Percentiles rank a stretch among this genome's conserved stretches.
These are phyloP conservation scores for Roridomyces roridus DNA, from an alignment of 768 basidiomycete species.

Conservation along the genomic window DNA sequence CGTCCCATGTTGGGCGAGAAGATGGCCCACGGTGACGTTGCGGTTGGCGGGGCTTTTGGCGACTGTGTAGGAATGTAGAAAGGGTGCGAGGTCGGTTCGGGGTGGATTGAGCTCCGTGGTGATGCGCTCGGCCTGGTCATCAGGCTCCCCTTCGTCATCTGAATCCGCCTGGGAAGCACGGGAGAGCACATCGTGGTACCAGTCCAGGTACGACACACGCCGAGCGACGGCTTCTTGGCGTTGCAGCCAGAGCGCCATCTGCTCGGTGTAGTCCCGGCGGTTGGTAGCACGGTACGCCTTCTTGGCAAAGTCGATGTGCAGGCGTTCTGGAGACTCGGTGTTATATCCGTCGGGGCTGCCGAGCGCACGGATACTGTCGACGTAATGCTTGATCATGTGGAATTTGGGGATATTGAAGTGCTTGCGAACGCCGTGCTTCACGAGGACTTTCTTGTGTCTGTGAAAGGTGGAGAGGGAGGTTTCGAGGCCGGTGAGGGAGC, in stretches of 20 bases:
- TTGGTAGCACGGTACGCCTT: not conserved
- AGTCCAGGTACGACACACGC: constrained; percentile 27
- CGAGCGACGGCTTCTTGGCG: constrained; percentile 33
- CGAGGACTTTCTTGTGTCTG: not conserved
- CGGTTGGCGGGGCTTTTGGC: not conserved
- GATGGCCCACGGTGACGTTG: not conserved
- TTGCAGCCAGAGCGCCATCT: constrained; percentile 39
- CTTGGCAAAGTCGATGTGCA: not conserved
- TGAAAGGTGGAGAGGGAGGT: not conserved
- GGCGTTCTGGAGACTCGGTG: not conserved
- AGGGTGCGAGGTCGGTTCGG: not conserved
- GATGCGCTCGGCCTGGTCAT: not conserved
- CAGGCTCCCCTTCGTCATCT: constrained; percentile 5
- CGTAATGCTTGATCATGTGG: constrained; percentile 1
- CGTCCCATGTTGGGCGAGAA: not conserved
- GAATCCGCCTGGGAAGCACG: not conserved
- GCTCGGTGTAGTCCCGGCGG: constrained; percentile 19
- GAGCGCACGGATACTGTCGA: not conserved
- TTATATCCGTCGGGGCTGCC: constrained; percentile 10
- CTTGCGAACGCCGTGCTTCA: not conserved
- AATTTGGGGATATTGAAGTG: constrained; percentile 12
- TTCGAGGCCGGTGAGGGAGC: constrained; percentile 3
- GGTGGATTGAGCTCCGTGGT: not conserved
- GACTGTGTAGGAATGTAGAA: constrained; percentile 1
- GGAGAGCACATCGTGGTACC: constrained; percentile 13